phyloP scores from a whole-genome alignment of 1,284 basidiomycete species.

The Leccinum fuscescens region DNA sequence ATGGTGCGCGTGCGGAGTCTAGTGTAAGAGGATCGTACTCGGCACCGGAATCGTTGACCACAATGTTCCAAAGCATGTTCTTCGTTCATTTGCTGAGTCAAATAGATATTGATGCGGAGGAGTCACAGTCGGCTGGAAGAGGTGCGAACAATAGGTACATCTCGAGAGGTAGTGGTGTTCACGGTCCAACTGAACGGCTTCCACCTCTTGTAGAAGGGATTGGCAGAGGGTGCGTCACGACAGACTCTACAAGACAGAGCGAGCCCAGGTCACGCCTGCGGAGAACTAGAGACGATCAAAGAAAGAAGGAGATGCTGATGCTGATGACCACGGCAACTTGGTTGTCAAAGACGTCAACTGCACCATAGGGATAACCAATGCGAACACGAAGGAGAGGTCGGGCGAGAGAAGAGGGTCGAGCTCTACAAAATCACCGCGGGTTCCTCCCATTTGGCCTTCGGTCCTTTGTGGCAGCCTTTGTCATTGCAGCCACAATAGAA shows the following conservation, averaged over 20 bases:
- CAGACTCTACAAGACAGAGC: no score
- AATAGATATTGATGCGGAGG: slow-evolving; percentile 84
- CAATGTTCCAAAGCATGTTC: slow-evolving; percentile 91
- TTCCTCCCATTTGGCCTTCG: no score
- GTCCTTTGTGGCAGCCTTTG: slow-evolving; percentile 71
- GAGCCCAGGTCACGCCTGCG: slow-evolving; percentile 51
- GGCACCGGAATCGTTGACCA: slow-evolving; percentile 79
- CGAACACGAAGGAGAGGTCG: slow-evolving; percentile 67
- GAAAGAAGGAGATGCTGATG: slow-evolving; percentile 39
- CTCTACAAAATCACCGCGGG: slow-evolving; percentile 71
- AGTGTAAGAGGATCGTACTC: slow-evolving; percentile 84
- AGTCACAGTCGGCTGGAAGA: not conserved
- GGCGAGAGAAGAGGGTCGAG: slow-evolving; percentile 48
- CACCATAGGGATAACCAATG: slow-evolving; percentile 86
- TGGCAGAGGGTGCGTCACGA: slow-evolving; percentile 46
- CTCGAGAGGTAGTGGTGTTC: no score
- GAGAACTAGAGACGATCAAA: not conserved
- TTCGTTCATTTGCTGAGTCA: slow-evolving; percentile 81
- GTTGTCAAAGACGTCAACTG: slow-evolving; percentile 84
- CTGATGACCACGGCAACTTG: slow-evolving; percentile 86
- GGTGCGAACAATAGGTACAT: no score
- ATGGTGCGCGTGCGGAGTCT: slow-evolving; percentile 46
- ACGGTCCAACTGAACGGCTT: slow-evolving; percentile 48
- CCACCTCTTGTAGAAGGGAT: slow-evolving; percentile 78
- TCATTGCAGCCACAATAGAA: slow-evolving; percentile 70